Evolutionary conservation across 176 grass and related monocot species (phyloP), one percentile per base, ranked within the genome.

Genomic region (Tillandsia leiboldiana): DNA sequence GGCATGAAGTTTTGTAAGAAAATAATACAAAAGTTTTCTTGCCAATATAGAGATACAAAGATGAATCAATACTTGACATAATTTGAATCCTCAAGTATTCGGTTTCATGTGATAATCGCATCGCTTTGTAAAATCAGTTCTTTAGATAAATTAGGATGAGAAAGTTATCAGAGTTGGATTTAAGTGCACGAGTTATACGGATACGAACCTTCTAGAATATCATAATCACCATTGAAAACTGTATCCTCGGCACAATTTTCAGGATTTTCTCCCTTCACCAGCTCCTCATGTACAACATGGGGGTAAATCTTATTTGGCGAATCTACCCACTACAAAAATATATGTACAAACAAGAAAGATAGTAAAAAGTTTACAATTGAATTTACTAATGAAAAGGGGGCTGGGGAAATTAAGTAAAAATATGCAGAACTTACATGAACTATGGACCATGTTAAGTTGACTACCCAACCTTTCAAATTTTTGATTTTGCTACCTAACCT

Each of bases 211-310:
- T 99, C 94, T 66, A 93, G 48, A 27, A 67, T 76, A 78, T 67
- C 91, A 65, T 73, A 85, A 69, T 80, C 75, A 18, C 10, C 51
- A 81, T 68, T 68, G 2, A 59, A 22, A 23, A 64, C 63, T 10
- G 76, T 24, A 78, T 67, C 26, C 18, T 81, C 72, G 47, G 65
- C 11, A 70, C 62, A 87, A 61, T 88, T 73, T 72, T 85, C 64
- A 75, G 71, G 71, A 68, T 71, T 78, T 89, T 89, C 87, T 67
- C 81, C 82, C 67, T 85, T 87, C 63, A 84, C 81, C 15, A 84
- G 68, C 67, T 99, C 94, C 74, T 99, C 90, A 9, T 88, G 77
- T 65, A 99, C 94, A 80, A 99, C 75, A 90, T 93, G 94, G 29
- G 90, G 94, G 62, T 99, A 99, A 70, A 77, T 84, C 66, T 86